These are phyloP conservation scores for Physcomitrium patens DNA, from an alignment of 225 moss, liverwort and hornwort genomes.

Conservation along the genomic window DNA sequence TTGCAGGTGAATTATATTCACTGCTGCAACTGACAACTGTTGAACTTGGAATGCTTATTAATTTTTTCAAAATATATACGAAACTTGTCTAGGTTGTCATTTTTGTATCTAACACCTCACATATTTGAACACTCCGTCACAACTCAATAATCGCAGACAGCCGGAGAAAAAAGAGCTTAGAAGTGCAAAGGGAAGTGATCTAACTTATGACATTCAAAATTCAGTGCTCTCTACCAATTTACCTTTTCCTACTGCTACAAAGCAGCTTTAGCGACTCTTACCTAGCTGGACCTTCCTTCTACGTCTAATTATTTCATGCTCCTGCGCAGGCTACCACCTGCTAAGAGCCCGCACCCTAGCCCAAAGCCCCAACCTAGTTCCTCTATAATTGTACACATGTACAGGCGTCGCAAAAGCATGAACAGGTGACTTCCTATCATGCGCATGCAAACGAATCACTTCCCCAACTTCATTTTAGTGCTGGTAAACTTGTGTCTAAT, in stretches of 20 bases:
- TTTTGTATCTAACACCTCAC: too few species aligned
- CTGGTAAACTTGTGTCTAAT: constrained; percentile 11
- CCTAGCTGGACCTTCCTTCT: constrained; percentile 38
- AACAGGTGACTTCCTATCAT: constrained; percentile 26
- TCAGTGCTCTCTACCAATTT: constrained; percentile 41
- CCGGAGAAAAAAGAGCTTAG: background rate
- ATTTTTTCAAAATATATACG: too few species aligned
- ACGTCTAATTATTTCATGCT: constrained; percentile 32
- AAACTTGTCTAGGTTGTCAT: too few species aligned
- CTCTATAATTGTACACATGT: constrained; percentile 60
- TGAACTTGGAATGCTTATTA: too few species aligned
- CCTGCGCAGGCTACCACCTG: constrained; percentile 27
- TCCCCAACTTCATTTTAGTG: constrained; percentile 18
- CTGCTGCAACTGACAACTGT: too few species aligned
- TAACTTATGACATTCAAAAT: constrained; percentile 39
- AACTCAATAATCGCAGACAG: background rate
- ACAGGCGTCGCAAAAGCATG: constrained; percentile 42
- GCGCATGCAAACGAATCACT: constrained; percentile 38
- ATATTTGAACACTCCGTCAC: too few species aligned
- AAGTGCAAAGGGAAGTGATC: constrained; percentile 29
- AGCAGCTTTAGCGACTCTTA: constrained; percentile 38
- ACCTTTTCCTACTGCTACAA: constrained; percentile 35
- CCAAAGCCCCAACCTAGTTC: constrained; percentile 35
- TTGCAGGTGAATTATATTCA: too few species aligned
- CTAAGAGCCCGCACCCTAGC: constrained; percentile 21